Evolutionary conservation across 2,329 filamentous ascomycete genomes (phyloP).

Genomic region (Kalmusia sp.): DNA sequence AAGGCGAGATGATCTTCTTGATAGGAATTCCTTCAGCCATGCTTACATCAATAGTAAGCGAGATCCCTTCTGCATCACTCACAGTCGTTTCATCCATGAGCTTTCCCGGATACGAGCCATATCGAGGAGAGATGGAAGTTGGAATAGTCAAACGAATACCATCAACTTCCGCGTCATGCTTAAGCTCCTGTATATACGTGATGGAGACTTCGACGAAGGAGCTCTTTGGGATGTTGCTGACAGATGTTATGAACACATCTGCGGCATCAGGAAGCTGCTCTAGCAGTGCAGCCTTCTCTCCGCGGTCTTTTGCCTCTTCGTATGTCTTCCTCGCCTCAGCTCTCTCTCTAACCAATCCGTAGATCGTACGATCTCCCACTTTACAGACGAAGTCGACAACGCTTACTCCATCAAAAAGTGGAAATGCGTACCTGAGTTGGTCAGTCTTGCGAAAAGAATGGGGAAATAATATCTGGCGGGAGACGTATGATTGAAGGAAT

Average conservation of each 20-base stretch:
- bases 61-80: conserved; percentile 47
- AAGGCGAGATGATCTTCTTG: conserved; percentile 68
- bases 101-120: conserved; percentile 55
- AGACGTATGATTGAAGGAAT: no score
- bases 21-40: conserved; percentile 63
- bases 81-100: conserved; percentile 14
- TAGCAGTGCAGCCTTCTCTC: conserved; percentile 68
- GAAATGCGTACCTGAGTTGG: conserved; percentile 64
- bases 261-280: conserved; percentile 64
- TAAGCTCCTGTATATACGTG: conserved; percentile 71
- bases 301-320: conserved; percentile 61
- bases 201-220: conserved; percentile 65
- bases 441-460: conserved; percentile 3
- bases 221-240: conserved; percentile 69
- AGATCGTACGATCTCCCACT: conserved; percentile 64
- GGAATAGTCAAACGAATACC: conserved; percentile 72
- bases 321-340: conserved; percentile 66
- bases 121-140: conserved; percentile 69
- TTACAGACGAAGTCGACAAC: conserved; percentile 70
- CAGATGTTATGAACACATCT: conserved; percentile 70
- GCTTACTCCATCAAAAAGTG: conserved; percentile 72
- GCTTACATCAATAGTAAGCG: conserved; percentile 62
- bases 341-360: conserved; percentile 70
- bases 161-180: conserved; percentile 71
- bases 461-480: no score